phyloP scores from a whole-genome alignment of 23 red algal species.

The Agarophyton chilense region DNA sequence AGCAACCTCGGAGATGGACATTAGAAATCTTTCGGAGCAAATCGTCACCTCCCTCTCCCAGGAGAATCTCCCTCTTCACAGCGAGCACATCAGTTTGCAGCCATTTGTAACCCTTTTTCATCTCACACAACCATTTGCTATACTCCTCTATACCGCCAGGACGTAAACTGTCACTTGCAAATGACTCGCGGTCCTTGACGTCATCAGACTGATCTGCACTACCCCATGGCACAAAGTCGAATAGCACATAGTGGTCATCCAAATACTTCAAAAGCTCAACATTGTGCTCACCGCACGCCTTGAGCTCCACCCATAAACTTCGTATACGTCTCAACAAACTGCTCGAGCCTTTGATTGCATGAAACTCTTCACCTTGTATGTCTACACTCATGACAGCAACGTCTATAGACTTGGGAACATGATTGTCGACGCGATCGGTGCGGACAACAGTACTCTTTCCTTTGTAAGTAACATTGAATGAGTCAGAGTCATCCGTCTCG shows the following conservation, averaged over 20 bases:
- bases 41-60: too few relatives aligned
- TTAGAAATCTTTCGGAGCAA: too few relatives aligned
- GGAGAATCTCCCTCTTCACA: neutral
- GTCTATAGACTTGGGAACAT: neutral
- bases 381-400: neutral
- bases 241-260: conserved; percentile 21
- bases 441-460: neutral
- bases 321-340: neutral
- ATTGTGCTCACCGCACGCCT: conserved; percentile 9
- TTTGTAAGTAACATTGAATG: neutral
- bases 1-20: too few relatives aligned
- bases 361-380: conserved; percentile 47
- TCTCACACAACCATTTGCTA: neutral
- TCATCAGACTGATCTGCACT: too few relatives aligned
- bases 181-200: neutral
- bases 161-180: neutral
- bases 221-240: conserved; percentile 62
- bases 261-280: neutral
- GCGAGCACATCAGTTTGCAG: conserved; percentile 38
- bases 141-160: neutral
- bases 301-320: conserved; percentile 30
- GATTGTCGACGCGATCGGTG: conserved; percentile 23
- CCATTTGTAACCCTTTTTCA: neutral
- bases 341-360: neutral
- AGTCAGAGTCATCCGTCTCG: neutral